These are phyloP conservation scores for Nakazawaea wickerhamii DNA, from an alignment of 805 yeast genomes.

Conservation along the genomic window DNA sequence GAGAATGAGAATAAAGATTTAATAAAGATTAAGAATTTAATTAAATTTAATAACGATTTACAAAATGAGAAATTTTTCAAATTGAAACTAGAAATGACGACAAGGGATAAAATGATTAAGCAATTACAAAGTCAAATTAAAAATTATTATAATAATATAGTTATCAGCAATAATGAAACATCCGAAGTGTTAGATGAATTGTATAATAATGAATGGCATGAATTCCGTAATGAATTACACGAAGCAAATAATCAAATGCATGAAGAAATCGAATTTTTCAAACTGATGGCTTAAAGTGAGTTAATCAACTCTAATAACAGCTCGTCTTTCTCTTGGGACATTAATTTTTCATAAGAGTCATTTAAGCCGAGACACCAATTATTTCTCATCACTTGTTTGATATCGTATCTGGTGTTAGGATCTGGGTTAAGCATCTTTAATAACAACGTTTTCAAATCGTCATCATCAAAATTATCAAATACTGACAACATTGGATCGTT, in stretches of 20 bases:
- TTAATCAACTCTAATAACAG: slow-evolving; percentile 19
- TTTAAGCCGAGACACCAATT: slow-evolving; percentile 26
- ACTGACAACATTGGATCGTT: slow-evolving; percentile 1
- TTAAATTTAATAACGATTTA: slow-evolving; percentile 17
- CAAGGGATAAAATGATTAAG: not conserved
- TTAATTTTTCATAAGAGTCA: slow-evolving; percentile 19
- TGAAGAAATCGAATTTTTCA: slow-evolving; percentile 3
- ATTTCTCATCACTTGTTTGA: slow-evolving; percentile 18
- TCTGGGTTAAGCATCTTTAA: slow-evolving; percentile 27
- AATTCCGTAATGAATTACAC: not conserved
- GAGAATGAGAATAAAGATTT: slow-evolving; percentile 9
- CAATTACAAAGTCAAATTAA: not conserved
- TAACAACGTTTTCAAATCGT: slow-evolving; percentile 15
- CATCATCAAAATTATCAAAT: slow-evolving; percentile 3
- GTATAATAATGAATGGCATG: slow-evolving; percentile 6
- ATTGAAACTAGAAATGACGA: slow-evolving; percentile 1
- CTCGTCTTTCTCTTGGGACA: slow-evolving; percentile 20
- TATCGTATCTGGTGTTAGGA: slow-evolving; percentile 18
- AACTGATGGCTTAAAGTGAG: slow-evolving; percentile 5
- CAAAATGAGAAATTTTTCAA: slow-evolving; percentile 16
- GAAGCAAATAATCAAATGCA: not conserved
- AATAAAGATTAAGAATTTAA: slow-evolving; percentile 11
- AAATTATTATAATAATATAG: slow-evolving; percentile 1
- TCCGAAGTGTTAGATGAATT: not conserved
- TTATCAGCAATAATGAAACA: not conserved